Percentiles rank a stretch among this genome's conserved stretches.
These are phyloP conservation scores for Phyllostachys edulis DNA, from an alignment of 176 grass and related monocot genomes.

Conservation along the genomic window DNA sequence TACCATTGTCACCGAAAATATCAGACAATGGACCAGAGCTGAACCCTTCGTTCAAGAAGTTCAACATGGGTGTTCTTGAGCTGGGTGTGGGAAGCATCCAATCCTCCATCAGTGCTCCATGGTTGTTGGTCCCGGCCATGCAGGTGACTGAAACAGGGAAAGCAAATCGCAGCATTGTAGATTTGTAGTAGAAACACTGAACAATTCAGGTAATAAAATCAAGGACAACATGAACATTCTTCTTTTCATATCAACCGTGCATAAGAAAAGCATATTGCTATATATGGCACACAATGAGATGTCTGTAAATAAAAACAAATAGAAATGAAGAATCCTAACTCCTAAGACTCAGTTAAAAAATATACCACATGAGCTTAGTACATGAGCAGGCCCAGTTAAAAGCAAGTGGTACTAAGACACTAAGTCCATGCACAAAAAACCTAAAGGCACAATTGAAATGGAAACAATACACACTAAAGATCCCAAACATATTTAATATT, in stretches of 20 bases:
- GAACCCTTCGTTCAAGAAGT: constrained; percentile 59
- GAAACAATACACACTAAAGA: background rate
- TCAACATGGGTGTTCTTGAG: constrained; percentile 59
- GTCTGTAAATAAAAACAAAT: background rate
- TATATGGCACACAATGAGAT: background rate
- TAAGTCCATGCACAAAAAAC: background rate
- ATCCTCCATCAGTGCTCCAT: constrained; percentile 50
- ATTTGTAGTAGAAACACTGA: background rate
- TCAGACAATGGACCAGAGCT: constrained; percentile 38
- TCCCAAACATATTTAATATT: background rate
- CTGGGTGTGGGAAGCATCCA: constrained; percentile 68
- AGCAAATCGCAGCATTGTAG: background rate
- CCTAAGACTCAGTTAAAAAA: background rate
- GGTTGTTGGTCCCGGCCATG: constrained; percentile 36
- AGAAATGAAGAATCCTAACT: background rate
- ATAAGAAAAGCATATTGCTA: background rate
- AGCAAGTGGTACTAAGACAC: background rate
- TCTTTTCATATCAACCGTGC: background rate
- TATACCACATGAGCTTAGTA: background rate
- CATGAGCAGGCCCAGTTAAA: background rate
- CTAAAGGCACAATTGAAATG: background rate
- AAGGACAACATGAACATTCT: background rate
- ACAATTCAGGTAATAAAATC: background rate
- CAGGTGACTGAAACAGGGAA: constrained; percentile 11
- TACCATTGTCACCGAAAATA: constrained; percentile 36